Base-by-base conservation (phyloP, 164 flowering plant genomes). In the Pachysandra terminalis region DNA sequence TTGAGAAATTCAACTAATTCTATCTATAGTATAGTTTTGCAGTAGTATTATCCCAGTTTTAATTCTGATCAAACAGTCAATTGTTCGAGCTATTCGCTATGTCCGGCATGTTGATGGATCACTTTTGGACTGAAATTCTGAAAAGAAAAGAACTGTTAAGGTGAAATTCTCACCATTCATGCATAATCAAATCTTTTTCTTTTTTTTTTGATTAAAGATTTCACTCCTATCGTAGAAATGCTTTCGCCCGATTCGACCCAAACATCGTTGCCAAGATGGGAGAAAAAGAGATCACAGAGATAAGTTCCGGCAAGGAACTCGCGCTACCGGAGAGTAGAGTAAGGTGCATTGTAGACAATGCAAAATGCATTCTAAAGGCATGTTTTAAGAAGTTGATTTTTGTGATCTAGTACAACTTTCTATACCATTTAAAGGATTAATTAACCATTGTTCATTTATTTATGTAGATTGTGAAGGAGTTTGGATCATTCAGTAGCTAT, bases 31-130 rank as follows among this genome's bases (percentile, higher is more conserved):
- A 25, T 19, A 54, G 24, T 25, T 12, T 24, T 55, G 19, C 16
- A 21, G 17, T 51, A 53, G 53, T n/a, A 13, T 27, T 19, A n/a
- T 41, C 7, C 57, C 56, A 52, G 52, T 24, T 14, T 41, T 28
- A 40, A 67, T 56, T 53, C 25, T 58, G 6, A 63, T 64, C 17
- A 19, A 69, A 72, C 87, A 90, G 98, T 65, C 76, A 76, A 74
- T 67, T 94, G 78, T 94, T 94, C 60, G 96, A 94, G 85, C 79
- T 94, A 66, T 90, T 94, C 23, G 79, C 87, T 15, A 26, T 94
- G 80, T 85, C 88, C n/a, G 95, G 95, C 14, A 84, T 91, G 96
- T 68, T 94, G 73, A 91, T 91, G 91, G 91, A 91, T 68, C 81
- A 81, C 77, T 86, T 85, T 37, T 91, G 94, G 97, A 83, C 96